Evolutionary conservation across 2,329 filamentous ascomycete species (phyloP).

Genomic region (Grosmannia serpens): DNA sequence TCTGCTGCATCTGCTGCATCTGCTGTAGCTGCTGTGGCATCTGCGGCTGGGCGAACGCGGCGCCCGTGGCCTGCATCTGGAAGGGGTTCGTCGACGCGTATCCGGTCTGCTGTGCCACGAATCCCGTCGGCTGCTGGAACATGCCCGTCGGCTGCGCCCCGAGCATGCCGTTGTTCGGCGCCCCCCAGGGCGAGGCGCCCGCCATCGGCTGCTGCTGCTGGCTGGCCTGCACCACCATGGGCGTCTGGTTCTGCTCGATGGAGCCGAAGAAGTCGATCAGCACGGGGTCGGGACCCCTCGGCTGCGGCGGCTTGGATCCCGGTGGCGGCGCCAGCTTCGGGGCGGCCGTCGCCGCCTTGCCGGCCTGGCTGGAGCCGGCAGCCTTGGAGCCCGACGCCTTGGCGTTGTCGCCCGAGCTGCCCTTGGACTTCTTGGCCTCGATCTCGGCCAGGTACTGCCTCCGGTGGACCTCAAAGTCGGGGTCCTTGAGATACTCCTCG

Average conservation of each 20-base stretch:
- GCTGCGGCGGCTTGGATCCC: conserved; percentile 10
- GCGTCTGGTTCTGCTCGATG: conserved; percentile 78
- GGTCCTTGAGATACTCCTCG: conserved; percentile 88
- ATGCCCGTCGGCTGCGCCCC: conserved; percentile 22
- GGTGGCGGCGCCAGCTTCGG: conserved; percentile 31
- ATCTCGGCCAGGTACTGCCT: conserved; percentile 85
- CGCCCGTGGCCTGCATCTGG: conserved; percentile 24
- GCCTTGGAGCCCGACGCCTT: neutral
- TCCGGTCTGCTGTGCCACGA: conserved; percentile 26
- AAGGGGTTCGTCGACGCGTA: conserved; percentile 31
- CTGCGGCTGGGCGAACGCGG: conserved; percentile 15
- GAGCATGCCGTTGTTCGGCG: conserved; percentile 17
- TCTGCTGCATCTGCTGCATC: conserved; percentile 21
- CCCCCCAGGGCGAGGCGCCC: conserved; percentile 27
- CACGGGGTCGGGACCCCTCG: conserved; percentile 59
- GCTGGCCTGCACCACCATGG: conserved; percentile 41
- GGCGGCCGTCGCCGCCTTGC: conserved; percentile 20
- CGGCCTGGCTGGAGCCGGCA: conserved; percentile 22
- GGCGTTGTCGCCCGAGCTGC: conserved; percentile 16
- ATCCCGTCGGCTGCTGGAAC: conserved; percentile 22
- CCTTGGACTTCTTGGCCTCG: conserved; percentile 51
- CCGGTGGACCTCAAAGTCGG: conserved; percentile 88
- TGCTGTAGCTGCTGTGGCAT: conserved; percentile 16
- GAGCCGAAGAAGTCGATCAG: conserved; percentile 92
- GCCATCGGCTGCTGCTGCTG: conserved; percentile 13